Base-by-base conservation (phyloP, 768 basidiomycete genomes). In the Pleurotus tuoliensis region DNA sequence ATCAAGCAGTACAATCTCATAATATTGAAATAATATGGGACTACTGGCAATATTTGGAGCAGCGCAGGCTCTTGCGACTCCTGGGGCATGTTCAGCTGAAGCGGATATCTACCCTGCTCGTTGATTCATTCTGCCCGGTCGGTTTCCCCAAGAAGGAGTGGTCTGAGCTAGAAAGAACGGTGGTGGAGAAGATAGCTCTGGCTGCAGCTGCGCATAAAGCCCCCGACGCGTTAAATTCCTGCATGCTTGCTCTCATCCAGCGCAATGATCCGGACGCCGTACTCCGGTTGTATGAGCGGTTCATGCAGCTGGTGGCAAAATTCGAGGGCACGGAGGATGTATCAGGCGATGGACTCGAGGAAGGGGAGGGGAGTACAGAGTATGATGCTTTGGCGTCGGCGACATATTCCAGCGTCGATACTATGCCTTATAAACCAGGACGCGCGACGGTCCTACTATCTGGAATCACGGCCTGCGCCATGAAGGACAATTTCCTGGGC, bases 401-500 rank as follows among this genome's bases (percentile, higher is more conserved):
- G 53, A 60, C 63, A 39, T 59, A 68, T 16, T 46, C 61, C 20
- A 58, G 61, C 38, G 56, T 60, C 3, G 49, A 55, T 38, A 49
- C 27, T 27, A 38, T 55, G 37, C 63, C 56, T 20, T 58, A 49
- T 57, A 60, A 58, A 59, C 73, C 61, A 51, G 74, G 70, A 38
- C 72, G 69, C n/a, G 64, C 69, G 30, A 63, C 71, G 1, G 58
- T 85, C 30, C 69, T 87, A 22, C 73, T 87, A 30, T 75, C 76
- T 9, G 83, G 75, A 5, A 69, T 82, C n/a, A 73, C 82, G 18
- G 90, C 90, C 13, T 71, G 83, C 65, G 84, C 86, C 3, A 77
- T 83, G 65, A 69, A 73, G 27, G 71, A 82, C 62, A 73, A 77
- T n/a, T 89, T 91, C 61, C 62, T 69, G n/a, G 74, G 67, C 30